Evolutionary conservation across 2,329 filamentous ascomycete species (phyloP).

Genomic region (Diplodia scrobiculata): DNA sequence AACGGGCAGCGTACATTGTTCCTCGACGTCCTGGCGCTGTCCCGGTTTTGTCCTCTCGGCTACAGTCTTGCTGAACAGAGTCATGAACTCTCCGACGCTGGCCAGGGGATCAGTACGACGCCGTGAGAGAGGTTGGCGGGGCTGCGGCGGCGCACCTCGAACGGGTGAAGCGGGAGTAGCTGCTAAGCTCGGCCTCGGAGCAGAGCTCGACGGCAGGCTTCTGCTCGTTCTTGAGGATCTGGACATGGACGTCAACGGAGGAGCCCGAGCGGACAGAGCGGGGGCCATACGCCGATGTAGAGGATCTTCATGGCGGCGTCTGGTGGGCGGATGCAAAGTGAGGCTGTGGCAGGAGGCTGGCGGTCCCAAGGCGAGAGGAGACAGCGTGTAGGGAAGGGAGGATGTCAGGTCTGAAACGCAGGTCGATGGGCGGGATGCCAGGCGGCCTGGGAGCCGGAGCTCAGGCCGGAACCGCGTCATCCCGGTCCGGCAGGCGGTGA

Average conservation of each 20-base stretch:
- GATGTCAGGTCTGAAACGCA: slow-evolving; percentile 29
- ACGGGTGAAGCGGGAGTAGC: slow-evolving; percentile 78
- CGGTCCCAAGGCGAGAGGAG: background rate
- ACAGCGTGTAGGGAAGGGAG: slow-evolving; percentile 4
- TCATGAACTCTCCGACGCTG: slow-evolving; percentile 71
- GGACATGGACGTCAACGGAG: slow-evolving; percentile 32
- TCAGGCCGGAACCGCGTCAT: slow-evolving; percentile 8
- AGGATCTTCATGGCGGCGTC: slow-evolving; percentile 73
- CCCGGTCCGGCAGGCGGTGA: slow-evolving; percentile 16
- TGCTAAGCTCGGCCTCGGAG: slow-evolving; percentile 74
- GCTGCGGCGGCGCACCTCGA: slow-evolving; percentile 56
- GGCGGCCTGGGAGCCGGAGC: slow-evolving; percentile 23
- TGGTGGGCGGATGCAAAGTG: background rate
- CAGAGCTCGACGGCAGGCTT: slow-evolving; percentile 76
- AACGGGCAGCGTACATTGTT: slow-evolving; percentile 61
- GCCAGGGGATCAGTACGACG: slow-evolving; percentile 5
- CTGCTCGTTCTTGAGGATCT: slow-evolving; percentile 80
- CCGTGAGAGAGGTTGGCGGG: background rate
- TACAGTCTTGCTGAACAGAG: slow-evolving; percentile 81
- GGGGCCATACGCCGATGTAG: slow-evolving; percentile 75
- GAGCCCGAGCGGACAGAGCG: slow-evolving; percentile 32
- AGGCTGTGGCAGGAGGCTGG: background rate
- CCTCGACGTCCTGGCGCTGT: slow-evolving; percentile 81
- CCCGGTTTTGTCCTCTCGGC: slow-evolving; percentile 82
- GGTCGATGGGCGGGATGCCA: slow-evolving; percentile 16